A percentile compares a stretch with the other conserved stretches of the same genome.
phyloP scores from a whole-genome alignment of 225 moss, liverwort and hornwort genomes.

The Polytrichum formosum region DNA sequence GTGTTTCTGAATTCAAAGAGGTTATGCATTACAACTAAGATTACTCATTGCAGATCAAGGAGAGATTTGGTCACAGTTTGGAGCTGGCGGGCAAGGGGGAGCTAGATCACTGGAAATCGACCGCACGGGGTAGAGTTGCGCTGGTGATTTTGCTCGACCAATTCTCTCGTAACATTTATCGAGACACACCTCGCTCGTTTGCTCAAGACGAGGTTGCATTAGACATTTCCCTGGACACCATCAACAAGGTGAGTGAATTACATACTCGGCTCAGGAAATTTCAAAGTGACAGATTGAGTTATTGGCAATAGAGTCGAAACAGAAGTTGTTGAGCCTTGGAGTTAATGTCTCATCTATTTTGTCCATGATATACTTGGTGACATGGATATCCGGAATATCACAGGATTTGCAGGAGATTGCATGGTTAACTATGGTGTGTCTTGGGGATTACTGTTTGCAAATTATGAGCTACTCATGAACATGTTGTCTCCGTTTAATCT shows the following conservation, averaged over 20 bases:
- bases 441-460: neutral
- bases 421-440: neutral
- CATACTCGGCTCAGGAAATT: too few species aligned
- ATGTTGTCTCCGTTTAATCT: neutral
- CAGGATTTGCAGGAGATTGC: neutral
- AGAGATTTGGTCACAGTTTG: conserved; percentile 47
- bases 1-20: neutral
- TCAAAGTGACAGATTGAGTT: too few species aligned
- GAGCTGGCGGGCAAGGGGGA: conserved; percentile 47
- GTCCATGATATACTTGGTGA: too few species aligned
- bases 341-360: too few species aligned
- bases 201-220: conserved; percentile 59
- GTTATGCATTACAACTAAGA: neutral
- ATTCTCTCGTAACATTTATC: conserved; percentile 60
- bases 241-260: conserved; percentile 45
- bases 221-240: conserved; percentile 48
- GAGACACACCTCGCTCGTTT: conserved; percentile 41
- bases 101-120: conserved; percentile 62
- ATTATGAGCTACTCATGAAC: too few species aligned
- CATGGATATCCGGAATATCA: too few species aligned
- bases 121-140: conserved; percentile 56
- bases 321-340: too few species aligned
- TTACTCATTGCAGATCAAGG: conserved; percentile 38
- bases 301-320: too few species aligned
- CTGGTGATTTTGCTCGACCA: conserved; percentile 73